phyloP scores from a whole-genome alignment of 2,329 filamentous ascomycete species.

The Pyrenophora teres region DNA sequence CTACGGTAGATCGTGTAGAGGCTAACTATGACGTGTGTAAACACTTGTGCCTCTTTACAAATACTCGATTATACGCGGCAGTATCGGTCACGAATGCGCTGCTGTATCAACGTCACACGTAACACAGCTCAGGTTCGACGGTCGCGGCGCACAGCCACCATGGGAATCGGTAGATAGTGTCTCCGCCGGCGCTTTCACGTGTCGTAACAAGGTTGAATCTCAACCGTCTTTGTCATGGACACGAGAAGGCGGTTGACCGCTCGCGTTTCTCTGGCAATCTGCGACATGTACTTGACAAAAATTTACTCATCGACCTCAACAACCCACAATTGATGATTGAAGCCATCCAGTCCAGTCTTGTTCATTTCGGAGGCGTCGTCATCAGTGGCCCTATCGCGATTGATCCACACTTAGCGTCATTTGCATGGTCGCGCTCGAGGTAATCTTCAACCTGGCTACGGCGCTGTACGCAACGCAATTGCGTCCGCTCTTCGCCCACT shows the following conservation, averaged over 20 bases:
- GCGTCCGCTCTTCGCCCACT: slow-evolving; percentile 4
- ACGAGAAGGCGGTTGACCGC: too few relatives aligned
- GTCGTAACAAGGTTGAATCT: background rate
- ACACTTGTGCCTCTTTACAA: background rate
- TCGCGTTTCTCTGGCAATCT: too few relatives aligned
- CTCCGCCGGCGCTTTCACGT: background rate
- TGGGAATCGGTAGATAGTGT: background rate
- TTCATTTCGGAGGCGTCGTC: slow-evolving; percentile 20
- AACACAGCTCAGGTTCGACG: background rate
- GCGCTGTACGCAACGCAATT: slow-evolving; percentile 8
- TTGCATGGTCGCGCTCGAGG: slow-evolving; percentile 14
- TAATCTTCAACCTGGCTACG: slow-evolving; percentile 3
- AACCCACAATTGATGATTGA: background rate
- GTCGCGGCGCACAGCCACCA: background rate
- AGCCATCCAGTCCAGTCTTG: background rate
- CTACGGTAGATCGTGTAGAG: background rate
- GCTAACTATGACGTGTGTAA: background rate
- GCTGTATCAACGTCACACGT: background rate
- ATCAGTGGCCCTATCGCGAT: slow-evolving; percentile 23
- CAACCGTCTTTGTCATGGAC: too few relatives aligned
- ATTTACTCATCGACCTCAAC: background rate
- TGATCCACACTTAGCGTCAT: slow-evolving; percentile 20
- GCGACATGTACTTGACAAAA: too few relatives aligned
- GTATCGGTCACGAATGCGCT: too few relatives aligned
- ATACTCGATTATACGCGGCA: background rate